Evolutionary conservation across 768 basidiomycete genomes (phyloP), one percentile per base, ranked within the genome.

Genomic region (Rhizopogon salebrosus): DNA sequence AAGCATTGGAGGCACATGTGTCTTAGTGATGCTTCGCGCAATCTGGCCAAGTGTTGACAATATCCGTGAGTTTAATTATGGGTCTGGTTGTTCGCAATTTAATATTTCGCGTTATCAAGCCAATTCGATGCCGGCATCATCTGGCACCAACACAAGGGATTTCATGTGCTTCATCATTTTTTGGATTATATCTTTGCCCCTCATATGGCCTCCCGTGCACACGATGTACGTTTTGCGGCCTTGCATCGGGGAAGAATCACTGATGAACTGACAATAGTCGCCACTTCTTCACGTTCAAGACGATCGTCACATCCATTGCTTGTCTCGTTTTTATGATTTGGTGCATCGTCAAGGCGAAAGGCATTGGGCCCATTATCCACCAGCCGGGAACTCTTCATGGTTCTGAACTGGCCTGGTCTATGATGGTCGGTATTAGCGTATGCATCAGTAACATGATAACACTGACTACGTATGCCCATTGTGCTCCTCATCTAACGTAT

Each of bases 91-190:
- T 37, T 24, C 11, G 41, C 20, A 34, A 31, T 46, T 34, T 27
- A 11, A 34, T 20, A 11, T 36, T 29, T 23, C 35, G 18, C 6
- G 14, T 22, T 13, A 22, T 6, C 3, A 23, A 85, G 80, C 78
- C 18, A 89, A 89, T 70, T 70, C 74, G 50, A 72, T 88, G 61
- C 83, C 86, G 18, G 75, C 70, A 16, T 82, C 80, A 4, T 80
- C 84, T 54, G 86, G 86, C 34, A 88, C 80, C 27, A 84, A 74
- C 42, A 83, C 83, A 9, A 76, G 77, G 45, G 80, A 85, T 70
- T 85, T 85, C 59, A 72, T 88, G 72, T 80, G 80, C 52, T 91
- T 91, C 77, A 82, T 91, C 75, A 75, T 91, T 51, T 91, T 89
- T 74, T 89, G 85, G 83, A 68, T 89, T 16, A 76, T 87, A 45